Evolutionary conservation across 2,329 filamentous ascomycete species (phyloP).

Genomic region (Pestalotiopsis sp.): DNA sequence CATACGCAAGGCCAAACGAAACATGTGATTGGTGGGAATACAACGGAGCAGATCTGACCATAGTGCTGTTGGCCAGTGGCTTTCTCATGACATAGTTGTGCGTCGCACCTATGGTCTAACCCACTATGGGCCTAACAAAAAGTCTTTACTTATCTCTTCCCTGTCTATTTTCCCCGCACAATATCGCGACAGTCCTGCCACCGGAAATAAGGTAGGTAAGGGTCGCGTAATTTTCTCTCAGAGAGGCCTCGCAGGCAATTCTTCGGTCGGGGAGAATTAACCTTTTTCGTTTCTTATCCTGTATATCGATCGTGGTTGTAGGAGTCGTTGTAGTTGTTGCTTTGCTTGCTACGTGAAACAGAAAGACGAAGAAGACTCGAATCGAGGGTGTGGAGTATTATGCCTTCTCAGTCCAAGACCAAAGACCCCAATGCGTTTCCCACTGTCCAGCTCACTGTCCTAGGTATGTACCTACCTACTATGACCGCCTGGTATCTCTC

Average conservation of each 20-base stretch:
- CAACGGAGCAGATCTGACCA: background rate
- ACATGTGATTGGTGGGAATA: background rate
- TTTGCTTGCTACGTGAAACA: background rate
- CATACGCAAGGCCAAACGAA: background rate
- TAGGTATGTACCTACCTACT: background rate
- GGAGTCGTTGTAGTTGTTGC: background rate
- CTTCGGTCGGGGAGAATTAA: background rate
- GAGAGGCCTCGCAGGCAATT: background rate
- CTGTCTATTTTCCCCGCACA: background rate
- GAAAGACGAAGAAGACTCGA: background rate
- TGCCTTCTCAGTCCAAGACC: background rate
- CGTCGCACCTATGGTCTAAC: background rate
- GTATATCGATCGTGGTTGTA: background rate
- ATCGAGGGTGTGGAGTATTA: background rate
- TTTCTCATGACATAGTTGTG: background rate
- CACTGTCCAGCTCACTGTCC: slow-evolving; percentile 7
- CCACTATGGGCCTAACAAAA: background rate
- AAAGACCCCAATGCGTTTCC: slow-evolving; percentile 10
- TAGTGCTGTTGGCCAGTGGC: background rate
- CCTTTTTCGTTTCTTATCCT: background rate
- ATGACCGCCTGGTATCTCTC: background rate
- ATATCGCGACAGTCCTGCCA: background rate
- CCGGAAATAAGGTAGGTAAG: background rate
- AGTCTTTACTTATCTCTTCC: background rate
- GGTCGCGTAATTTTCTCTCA: background rate